Conservation (phyloP, 495 filamentous ascomycete genomes). For the Penicillium arizonense region DNA sequence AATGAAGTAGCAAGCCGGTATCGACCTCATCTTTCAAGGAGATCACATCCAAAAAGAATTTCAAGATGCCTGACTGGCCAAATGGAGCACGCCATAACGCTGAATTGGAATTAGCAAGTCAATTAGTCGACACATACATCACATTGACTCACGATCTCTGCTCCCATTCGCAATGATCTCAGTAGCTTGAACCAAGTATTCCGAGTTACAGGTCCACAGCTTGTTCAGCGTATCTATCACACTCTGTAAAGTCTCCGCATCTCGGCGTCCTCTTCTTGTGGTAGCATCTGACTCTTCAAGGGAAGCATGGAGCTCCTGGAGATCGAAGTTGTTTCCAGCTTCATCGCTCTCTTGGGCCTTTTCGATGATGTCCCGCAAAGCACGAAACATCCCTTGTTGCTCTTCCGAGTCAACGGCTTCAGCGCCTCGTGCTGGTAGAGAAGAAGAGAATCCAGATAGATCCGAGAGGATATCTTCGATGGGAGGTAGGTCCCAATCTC, state of each 20-base stretch:
- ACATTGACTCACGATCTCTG: conserved; percentile 58
- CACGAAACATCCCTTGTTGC: conserved; percentile 29
- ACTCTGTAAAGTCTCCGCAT: conserved; percentile 21
- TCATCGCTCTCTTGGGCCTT: conserved; percentile 15
- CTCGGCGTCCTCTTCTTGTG: conserved; percentile 17
- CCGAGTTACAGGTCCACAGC: conserved; percentile 37
- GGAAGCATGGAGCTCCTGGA: conserved; percentile 25
- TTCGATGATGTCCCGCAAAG: conserved; percentile 24
- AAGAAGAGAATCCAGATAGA: conserved; percentile 15
- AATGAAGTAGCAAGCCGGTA: conserved; percentile 45
- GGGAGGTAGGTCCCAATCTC: conserved; percentile 25
- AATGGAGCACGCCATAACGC: conserved; percentile 62
- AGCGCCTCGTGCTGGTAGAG: conserved; percentile 8
- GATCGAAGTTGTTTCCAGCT: conserved; percentile 15
- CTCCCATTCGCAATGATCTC: conserved; percentile 65
- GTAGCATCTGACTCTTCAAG: conserved; percentile 27
- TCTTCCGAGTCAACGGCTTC: conserved; percentile 17
- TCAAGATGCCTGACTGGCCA: conserved; percentile 66
- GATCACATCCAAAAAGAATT: conserved; percentile 61
- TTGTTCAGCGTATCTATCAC: conserved; percentile 28
- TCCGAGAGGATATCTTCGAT: conserved; percentile 25
- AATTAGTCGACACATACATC: neutral
- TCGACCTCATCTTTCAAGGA: conserved; percentile 35
- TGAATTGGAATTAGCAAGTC: conserved; percentile 26
- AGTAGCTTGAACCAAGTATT: conserved; percentile 48